Percentiles rank a stretch among this genome's conserved stretches.
Conservation (phyloP, 176 grass and related monocot species). For the Phragmites australis region DNA sequence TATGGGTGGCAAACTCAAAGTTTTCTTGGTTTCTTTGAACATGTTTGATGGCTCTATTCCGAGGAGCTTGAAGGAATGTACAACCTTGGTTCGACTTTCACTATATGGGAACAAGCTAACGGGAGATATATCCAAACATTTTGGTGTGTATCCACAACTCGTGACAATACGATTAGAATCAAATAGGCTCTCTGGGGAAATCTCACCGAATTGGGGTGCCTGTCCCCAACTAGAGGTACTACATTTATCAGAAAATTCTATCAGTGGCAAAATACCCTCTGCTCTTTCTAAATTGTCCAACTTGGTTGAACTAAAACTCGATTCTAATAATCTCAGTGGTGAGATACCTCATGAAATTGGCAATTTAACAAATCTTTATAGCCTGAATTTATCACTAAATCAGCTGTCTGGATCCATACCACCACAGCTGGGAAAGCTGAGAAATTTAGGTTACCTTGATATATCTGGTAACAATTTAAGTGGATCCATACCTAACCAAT, state of each 20-base stretch:
- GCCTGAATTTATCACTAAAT: neutral
- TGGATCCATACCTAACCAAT: neutral
- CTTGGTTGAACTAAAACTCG: too few species aligned
- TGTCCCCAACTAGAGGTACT: neutral
- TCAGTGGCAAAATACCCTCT: neutral
- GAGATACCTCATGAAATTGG: neutral
- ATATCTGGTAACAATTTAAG: slow-evolving; percentile 18
- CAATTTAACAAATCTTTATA: neutral
- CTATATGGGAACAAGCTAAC: neutral
- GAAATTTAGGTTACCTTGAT: slow-evolving; percentile 19
- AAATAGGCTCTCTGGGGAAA: neutral
- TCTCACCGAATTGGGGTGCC: neutral
- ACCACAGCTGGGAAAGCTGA: neutral
- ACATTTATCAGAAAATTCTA: neutral
- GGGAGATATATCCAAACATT: slow-evolving; percentile 24
- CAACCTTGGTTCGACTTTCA: neutral
- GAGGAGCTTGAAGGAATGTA: slow-evolving; percentile 21
- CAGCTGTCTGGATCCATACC: neutral
- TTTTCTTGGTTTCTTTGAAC: neutral
- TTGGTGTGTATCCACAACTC: slow-evolving; percentile 26
- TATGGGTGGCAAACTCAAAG: neutral
- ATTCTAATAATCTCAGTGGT: too few species aligned
- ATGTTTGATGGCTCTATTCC: slow-evolving; percentile 12
- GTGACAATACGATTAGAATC: neutral
- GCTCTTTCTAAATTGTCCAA: neutral